Percentiles rank a stretch among this genome's conserved stretches.
These are phyloP conservation scores for Phytophthora megakarya DNA, from an alignment of 352 stramenopile genomes.

Conservation along the genomic window DNA sequence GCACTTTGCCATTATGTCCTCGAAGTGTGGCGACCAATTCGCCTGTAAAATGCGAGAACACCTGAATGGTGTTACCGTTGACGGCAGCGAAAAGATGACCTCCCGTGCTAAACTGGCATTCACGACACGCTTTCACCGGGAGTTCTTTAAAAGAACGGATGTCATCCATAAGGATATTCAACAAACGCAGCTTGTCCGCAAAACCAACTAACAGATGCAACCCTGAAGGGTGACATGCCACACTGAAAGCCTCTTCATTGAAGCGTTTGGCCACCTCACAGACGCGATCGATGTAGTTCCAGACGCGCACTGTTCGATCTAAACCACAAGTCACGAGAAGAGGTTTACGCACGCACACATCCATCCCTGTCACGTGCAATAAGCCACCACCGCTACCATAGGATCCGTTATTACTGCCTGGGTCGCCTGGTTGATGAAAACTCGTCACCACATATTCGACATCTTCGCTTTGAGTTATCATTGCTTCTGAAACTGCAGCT, in stretches of 20 bases:
- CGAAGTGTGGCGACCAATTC: constrained; percentile 90
- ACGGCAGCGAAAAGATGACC: constrained; percentile 94
- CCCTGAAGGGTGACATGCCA: constrained; percentile 91
- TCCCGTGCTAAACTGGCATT: constrained; percentile 86
- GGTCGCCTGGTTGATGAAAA: constrained; percentile 75
- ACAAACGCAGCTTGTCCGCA: constrained; percentile 88
- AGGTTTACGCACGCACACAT: constrained; percentile 93
- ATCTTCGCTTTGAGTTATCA: constrained; percentile 57
- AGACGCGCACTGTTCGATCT: constrained; percentile 90
- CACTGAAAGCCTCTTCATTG: constrained; percentile 87
- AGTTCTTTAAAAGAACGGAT: constrained; percentile 88
- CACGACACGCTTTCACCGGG: constrained; percentile 76
- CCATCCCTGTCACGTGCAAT: constrained; percentile 85
- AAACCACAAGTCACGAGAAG: constrained; percentile 90
- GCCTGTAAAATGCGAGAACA: constrained; percentile 93
- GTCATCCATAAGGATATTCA: constrained; percentile 94
- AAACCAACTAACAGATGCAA: constrained; percentile 91
- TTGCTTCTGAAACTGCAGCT: constrained; percentile 1
- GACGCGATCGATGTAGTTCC: constrained; percentile 93
- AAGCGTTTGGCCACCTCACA: constrained; percentile 91
- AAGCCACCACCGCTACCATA: constrained; percentile 34
- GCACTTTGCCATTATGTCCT: constrained; percentile 94
- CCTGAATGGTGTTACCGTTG: constrained; percentile 92
- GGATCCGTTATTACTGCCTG: constrained; percentile 23
- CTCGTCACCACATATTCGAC: constrained; percentile 71